Evolutionary conservation across 2,329 filamentous ascomycete genomes (phyloP).

Genomic region (Colletotrichum lupini): DNA sequence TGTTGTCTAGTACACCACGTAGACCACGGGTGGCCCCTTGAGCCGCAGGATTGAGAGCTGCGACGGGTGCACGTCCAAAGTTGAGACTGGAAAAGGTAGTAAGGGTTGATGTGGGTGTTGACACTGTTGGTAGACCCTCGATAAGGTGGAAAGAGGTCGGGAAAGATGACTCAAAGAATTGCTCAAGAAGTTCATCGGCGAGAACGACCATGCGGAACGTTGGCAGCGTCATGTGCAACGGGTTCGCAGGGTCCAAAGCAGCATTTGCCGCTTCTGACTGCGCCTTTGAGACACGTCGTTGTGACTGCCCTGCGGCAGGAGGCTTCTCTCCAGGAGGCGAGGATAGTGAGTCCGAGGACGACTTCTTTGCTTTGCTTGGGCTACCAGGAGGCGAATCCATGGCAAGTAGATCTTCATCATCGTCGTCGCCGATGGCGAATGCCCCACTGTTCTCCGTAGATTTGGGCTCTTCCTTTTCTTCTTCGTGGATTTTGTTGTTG

Average conservation of each 20-base stretch:
- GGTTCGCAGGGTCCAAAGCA: slow-evolving; percentile 91
- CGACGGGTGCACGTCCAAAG: slow-evolving; percentile 58
- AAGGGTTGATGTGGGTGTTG: slow-evolving; percentile 68
- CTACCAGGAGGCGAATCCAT: slow-evolving; percentile 61
- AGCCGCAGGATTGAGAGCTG: slow-evolving; percentile 54
- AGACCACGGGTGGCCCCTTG: slow-evolving; percentile 77
- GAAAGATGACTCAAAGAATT: slow-evolving; percentile 97
- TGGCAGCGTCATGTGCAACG: slow-evolving; percentile 93
- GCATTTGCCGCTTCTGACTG: slow-evolving; percentile 85
- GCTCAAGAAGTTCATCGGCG: slow-evolving; percentile 93
- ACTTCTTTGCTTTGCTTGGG: slow-evolving; percentile 55
- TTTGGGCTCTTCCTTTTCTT: slow-evolving; percentile 39
- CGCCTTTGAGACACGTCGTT: slow-evolving; percentile 66
- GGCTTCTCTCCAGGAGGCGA: slow-evolving; percentile 35
- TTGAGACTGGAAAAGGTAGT: slow-evolving; percentile 86
- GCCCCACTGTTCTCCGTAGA: slow-evolving; percentile 53
- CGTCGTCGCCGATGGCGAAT: slow-evolving; percentile 81
- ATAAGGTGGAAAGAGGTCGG: slow-evolving; percentile 91
- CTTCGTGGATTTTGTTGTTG: slow-evolving; percentile 61
- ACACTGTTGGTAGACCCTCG: slow-evolving; percentile 61
- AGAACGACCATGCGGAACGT: slow-evolving; percentile 99
- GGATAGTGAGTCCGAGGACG: slow-evolving; percentile 36
- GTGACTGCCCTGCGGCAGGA: slow-evolving; percentile 33
- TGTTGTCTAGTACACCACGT: slow-evolving; percentile 93
- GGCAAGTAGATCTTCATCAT: slow-evolving; percentile 73